phyloP scores from a whole-genome alignment of 768 basidiomycete species.

The Podaxis carcinomalis region DNA sequence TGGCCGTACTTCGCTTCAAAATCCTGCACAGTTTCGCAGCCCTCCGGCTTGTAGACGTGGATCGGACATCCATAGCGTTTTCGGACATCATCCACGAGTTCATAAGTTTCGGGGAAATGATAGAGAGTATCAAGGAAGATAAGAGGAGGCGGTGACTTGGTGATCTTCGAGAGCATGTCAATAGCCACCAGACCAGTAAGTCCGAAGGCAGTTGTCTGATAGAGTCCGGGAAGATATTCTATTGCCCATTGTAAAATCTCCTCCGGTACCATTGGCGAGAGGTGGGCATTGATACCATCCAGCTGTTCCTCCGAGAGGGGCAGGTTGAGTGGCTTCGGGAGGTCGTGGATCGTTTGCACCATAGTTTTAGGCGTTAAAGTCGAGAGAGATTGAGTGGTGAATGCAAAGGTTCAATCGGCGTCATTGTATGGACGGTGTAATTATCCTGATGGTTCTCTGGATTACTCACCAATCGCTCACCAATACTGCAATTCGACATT shows the following conservation, averaged over 20 bases:
- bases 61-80: constrained; percentile 68
- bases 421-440: neutral
- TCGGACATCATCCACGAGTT: constrained; percentile 80
- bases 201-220: constrained; percentile 96
- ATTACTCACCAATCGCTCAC: neutral
- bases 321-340: constrained; percentile 44
- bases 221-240: constrained; percentile 70
- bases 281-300: constrained; percentile 65
- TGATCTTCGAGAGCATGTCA: constrained; percentile 90
- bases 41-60: constrained; percentile 75
- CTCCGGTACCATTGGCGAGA: constrained; percentile 69
- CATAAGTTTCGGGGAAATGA: constrained; percentile 92
- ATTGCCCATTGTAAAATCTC: constrained; percentile 86
- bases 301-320: constrained; percentile 61
- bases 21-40: constrained; percentile 58
- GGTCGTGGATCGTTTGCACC: constrained; percentile 13
- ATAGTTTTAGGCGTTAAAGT: neutral
- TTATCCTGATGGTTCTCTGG: neutral
- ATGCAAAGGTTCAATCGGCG: neutral
- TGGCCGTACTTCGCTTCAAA: constrained; percentile 81
- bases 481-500: constrained; percentile 4
- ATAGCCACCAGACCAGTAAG: constrained; percentile 90
- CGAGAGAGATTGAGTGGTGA: neutral
- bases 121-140: constrained; percentile 97
- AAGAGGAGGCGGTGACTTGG: constrained; percentile 64